phyloP scores from a whole-genome alignment of 352 stramenopile genomes.

The Globisporangium carolinianum region DNA sequence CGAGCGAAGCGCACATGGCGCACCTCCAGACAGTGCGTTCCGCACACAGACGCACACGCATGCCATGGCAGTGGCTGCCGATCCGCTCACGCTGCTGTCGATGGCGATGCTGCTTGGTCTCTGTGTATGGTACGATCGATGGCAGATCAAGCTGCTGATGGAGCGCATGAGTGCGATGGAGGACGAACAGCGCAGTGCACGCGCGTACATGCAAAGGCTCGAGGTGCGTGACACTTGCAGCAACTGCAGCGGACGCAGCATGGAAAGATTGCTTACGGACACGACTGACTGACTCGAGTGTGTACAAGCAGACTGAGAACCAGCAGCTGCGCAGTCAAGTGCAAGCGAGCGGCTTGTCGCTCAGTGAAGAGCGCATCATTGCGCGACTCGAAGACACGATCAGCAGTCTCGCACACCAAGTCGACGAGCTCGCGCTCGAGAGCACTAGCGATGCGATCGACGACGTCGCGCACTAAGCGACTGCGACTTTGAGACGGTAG shows the following conservation, averaged over 20 bases:
- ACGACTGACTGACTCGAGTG: not conserved
- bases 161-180: conserved; percentile 46
- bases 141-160: conserved; percentile 50
- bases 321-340: conserved; percentile 25
- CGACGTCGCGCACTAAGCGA: not conserved
- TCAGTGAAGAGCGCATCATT: conserved; percentile 39
- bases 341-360: conserved; percentile 17
- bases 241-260: too few species aligned
- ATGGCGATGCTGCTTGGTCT: not conserved
- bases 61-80: too few species aligned
- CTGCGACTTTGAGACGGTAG: too few species aligned
- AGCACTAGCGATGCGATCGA: not conserved
- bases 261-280: too few species aligned
- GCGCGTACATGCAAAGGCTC: conserved; percentile 26
- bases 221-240: conserved; percentile 22
- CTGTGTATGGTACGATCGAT: not conserved
- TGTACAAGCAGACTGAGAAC: conserved; percentile 26
- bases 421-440: conserved; percentile 31
- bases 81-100: not conserved
- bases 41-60: not conserved
- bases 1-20: conserved; percentile 9
- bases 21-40: conserved; percentile 38
- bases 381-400: conserved; percentile 40
- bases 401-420: conserved; percentile 32
- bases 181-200: conserved; percentile 27